Evolutionary conservation across 352 stramenopile genomes (phyloP), one percentile per base, ranked within the genome.

Genomic region (Plasmopara viticola): DNA sequence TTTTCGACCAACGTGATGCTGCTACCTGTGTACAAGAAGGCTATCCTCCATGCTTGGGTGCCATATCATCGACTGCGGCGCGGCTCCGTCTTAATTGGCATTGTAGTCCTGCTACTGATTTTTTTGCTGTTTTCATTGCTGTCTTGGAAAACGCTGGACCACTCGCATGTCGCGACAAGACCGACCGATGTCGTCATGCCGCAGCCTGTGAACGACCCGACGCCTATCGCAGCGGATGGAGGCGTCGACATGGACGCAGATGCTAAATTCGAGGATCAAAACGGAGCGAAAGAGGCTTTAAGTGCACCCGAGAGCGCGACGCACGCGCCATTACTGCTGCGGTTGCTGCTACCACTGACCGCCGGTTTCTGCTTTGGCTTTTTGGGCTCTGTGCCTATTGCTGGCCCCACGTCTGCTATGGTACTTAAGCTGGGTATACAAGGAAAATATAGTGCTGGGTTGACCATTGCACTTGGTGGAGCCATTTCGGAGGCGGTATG

Each of bases 391-490:
- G 81, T 95, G 14, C 84, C 84, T 2, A 72, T 95, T 29, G 80
- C 84, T 0, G 84, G 84, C 2, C 84, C 84, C 18, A 95, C 84
- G 33, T 93, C 82, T 1, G 84, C 84, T 4, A 95, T 95, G 82
- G 84, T 95, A 44, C 50, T 95, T 17, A 91, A 90, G 66, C 68
- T 93, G 10, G 84, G 84, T 0, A 93, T 95, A 31, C 82, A 95
- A 55, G 82, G 84, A 5, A 90, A 95, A 48, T 95, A 95, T 53
- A 72, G 70, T 18, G 70, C 79, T 0, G 84, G 72, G 18, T 51
- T 93, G 17, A 91, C 80, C 2, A 90, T 95, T 56, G 84, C 84
- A 50, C 59, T 93, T 18, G 84, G 84, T 2, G 84, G 84, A 31
- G 84, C 84, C 0, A 85, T 90, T 38, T 90, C 84, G 0, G 84